A percentile compares a stretch with the other conserved stretches of the same genome.
phyloP scores from a whole-genome alignment of 2,329 filamentous ascomycete species.

The Aspergillus aculeatinus region DNA sequence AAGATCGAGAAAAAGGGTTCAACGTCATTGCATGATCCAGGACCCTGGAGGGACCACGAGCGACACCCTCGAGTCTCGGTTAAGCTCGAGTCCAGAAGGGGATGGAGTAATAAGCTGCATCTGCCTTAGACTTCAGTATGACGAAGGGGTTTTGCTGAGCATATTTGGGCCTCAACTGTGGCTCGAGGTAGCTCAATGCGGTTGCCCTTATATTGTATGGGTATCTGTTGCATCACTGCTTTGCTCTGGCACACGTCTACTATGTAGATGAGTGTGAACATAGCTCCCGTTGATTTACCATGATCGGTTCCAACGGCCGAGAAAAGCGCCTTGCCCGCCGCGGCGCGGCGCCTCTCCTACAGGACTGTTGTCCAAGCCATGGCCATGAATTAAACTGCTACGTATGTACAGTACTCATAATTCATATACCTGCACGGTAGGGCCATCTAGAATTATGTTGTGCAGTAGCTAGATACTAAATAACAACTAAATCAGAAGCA shows the following conservation, averaged over 20 bases:
- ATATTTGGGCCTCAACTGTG: neutral
- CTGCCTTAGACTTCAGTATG: neutral
- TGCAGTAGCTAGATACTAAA: neutral
- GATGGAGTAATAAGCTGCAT: neutral
- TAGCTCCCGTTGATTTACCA: neutral
- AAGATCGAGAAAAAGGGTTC: neutral
- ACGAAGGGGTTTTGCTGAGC: neutral
- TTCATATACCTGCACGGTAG: neutral
- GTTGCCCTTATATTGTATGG: neutral
- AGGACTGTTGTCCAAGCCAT: neutral
- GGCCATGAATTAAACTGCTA: neutral
- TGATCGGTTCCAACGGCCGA: neutral
- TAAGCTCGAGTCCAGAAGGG: neutral
- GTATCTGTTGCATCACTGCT: neutral
- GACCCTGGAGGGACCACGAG: neutral
- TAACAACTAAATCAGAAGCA: too few species aligned
- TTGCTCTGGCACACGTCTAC: neutral
- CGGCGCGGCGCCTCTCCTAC: neutral
- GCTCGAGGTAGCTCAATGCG: neutral
- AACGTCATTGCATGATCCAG: neutral
- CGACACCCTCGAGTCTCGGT: neutral
- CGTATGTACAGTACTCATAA: too few species aligned
- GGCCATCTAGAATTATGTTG: neutral
- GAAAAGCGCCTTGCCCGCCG: neutral
- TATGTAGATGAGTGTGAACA: neutral